phyloP scores from a whole-genome alignment of 495 filamentous ascomycete species.

The Articulospora tetracladia region DNA sequence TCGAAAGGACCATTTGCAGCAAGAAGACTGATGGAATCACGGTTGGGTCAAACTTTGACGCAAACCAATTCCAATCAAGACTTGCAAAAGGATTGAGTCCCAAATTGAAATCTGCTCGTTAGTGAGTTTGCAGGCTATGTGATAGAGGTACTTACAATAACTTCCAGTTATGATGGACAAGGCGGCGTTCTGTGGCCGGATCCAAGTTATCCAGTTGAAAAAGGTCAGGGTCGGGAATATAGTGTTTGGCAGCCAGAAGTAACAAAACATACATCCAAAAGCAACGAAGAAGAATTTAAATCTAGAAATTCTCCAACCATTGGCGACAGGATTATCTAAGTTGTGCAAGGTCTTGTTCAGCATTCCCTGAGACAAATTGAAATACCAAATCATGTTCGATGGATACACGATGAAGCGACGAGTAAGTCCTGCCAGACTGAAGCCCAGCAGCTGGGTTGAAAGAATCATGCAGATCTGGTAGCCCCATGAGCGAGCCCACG shows the following conservation, averaged over 20 bases:
- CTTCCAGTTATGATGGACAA: conserved; percentile 2
- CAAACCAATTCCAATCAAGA: not conserved
- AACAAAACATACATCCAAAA: not conserved
- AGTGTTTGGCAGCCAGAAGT: conserved; percentile 6
- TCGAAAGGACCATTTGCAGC: not conserved
- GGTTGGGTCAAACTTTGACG: not conserved
- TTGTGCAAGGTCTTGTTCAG: not conserved
- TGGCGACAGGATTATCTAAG: not conserved
- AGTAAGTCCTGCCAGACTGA: not conserved
- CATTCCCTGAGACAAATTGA: not conserved
- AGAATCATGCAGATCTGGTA: not conserved
- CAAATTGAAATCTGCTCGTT: not conserved
- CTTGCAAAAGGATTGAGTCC: conserved; percentile 4
- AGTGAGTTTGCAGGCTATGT: no score
- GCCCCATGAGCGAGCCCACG: not conserved
- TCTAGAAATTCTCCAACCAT: conserved; percentile 4
- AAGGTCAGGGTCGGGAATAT: not conserved
- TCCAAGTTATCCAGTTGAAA: conserved; percentile 12
- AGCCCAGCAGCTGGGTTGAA: conserved; percentile 3
- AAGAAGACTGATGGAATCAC: not conserved
- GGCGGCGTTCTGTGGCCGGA: not conserved
- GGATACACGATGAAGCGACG: conserved; percentile 6
- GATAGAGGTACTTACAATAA: no score
- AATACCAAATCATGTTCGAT: not conserved
- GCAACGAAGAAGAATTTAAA: not conserved